Evolutionary conservation across 2,329 filamentous ascomycete species (phyloP).

Genomic region (Aspergillus glaucus): DNA sequence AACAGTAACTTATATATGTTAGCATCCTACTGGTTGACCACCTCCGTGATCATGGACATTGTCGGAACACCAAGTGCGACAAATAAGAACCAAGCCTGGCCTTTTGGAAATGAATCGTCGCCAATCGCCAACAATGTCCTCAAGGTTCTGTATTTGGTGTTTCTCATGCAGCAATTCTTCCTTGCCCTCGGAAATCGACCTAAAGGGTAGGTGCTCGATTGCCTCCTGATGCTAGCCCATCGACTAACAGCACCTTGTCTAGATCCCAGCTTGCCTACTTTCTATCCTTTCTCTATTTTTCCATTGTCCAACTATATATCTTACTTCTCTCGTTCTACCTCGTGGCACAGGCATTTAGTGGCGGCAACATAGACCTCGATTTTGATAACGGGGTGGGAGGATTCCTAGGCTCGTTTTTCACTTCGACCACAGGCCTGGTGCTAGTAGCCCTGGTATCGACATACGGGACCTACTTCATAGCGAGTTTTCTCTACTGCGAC

Average conservation of each 20-base stretch:
- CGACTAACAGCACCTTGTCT: background rate
- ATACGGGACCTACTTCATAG: constrained; percentile 93
- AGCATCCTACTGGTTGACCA: constrained; percentile 96
- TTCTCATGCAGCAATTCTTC: constrained; percentile 92
- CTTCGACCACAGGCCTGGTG: constrained; percentile 68
- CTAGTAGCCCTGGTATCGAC: constrained; percentile 91
- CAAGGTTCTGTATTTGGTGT: constrained; percentile 86
- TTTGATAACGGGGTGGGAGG: constrained; percentile 55
- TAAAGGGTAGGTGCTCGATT: constrained; percentile 58
- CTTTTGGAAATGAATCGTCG: constrained; percentile 80
- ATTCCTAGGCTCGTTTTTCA: constrained; percentile 78
- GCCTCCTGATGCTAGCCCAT: too few species aligned
- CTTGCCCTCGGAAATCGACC: constrained; percentile 92
- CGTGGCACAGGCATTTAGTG: constrained; percentile 72
- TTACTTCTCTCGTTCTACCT: constrained; percentile 83
- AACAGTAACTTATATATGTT: constrained; percentile 25
- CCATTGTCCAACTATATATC: constrained; percentile 82
- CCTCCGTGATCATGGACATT: constrained; percentile 95
- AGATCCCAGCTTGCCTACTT: constrained; percentile 87
- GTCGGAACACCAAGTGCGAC: constrained; percentile 64
- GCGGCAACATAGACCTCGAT: constrained; percentile 55
- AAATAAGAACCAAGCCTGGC: constrained; percentile 63
- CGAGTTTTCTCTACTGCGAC: constrained; percentile 95
- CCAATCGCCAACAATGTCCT: constrained; percentile 87
- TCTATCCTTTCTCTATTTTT: constrained; percentile 80